A percentile compares a stretch with the other conserved stretches of the same genome.
Evolutionary conservation across 352 stramenopile genomes (phyloP).

Genomic region (Phytophthora foliorum): DNA sequence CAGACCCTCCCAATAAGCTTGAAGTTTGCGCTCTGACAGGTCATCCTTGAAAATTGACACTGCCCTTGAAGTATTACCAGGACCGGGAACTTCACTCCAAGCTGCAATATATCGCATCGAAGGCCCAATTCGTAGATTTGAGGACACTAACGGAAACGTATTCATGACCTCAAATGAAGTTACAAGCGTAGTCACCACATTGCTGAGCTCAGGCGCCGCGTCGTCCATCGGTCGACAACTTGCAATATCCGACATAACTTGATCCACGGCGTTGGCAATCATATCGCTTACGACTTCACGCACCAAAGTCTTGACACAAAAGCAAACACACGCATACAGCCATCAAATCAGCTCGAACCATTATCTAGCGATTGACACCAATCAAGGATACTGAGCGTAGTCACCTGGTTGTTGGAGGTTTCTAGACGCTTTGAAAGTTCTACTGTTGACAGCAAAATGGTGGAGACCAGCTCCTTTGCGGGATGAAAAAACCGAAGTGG

Average conservation of each 20-base stretch:
- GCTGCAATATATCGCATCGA: conserved; percentile 22
- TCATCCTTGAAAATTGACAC: conserved; percentile 16
- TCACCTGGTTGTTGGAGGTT: conserved; percentile 21
- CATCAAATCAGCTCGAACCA: not conserved
- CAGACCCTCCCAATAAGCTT: too few species aligned
- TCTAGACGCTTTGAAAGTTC: conserved; percentile 12
- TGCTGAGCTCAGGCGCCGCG: not conserved
- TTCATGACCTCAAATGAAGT: conserved; percentile 27
- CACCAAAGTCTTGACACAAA: too few species aligned
- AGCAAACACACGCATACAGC: conserved; percentile 8
- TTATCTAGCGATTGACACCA: too few species aligned
- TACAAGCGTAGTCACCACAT: not conserved
- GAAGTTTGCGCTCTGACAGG: too few species aligned
- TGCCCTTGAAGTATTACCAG: not conserved
- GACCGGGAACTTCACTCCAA: too few species aligned
- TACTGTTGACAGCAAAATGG: conserved; percentile 14
- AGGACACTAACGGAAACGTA: conserved; percentile 3
- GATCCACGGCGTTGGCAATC: not conserved
- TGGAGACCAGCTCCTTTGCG: conserved; percentile 38
- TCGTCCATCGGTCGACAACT: not conserved
- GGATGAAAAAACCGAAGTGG: conserved; percentile 40
- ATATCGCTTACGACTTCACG: conserved; percentile 11
- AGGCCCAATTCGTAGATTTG: conserved; percentile 15
- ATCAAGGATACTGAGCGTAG: too few species aligned
- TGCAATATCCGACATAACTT: not conserved